Conservation (phyloP, 495 filamentous ascomycete genomes). For the Jackrogersella minutella region DNA sequence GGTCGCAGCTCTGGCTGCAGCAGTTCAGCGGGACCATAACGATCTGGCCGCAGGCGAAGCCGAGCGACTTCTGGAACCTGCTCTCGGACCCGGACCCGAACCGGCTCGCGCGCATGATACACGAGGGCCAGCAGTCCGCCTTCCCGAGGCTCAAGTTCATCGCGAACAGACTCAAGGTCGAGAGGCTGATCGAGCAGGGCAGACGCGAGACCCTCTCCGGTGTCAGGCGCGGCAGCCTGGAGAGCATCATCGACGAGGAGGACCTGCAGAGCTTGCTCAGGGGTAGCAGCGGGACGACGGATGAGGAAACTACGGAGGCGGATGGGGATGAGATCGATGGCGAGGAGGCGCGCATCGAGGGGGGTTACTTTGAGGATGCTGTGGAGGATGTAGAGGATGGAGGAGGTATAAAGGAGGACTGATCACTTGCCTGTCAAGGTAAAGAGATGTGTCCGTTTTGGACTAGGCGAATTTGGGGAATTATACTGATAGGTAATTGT, state of each 20-base stretch:
- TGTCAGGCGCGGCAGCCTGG: conserved; percentile 51
- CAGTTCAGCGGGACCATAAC: conserved; percentile 94
- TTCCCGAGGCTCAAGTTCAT: conserved; percentile 94
- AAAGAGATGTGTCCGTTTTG: too few species aligned
- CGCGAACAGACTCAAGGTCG: conserved; percentile 82
- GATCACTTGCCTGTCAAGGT: too few species aligned
- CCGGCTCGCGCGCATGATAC: conserved; percentile 84
- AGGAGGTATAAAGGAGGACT: not conserved
- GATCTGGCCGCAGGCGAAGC: conserved; percentile 83
- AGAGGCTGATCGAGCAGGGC: conserved; percentile 79
- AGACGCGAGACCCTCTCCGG: conserved; percentile 61
- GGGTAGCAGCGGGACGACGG: conserved; percentile 28
- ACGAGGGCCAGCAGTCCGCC: conserved; percentile 81
- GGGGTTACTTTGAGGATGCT: not conserved
- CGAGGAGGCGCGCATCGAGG: not conserved
- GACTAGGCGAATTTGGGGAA: too few species aligned
- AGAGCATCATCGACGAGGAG: conserved; percentile 56
- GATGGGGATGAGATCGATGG: conserved; percentile 10
- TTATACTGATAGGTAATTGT: too few species aligned
- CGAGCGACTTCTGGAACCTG: conserved; percentile 84
- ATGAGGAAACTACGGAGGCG: conserved; percentile 43
- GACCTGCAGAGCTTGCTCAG: conserved; percentile 49
- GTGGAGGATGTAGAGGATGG: conserved; percentile 30
- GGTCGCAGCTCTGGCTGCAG: conserved; percentile 95
- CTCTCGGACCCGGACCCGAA: conserved; percentile 79